Conservation (phyloP, 805 yeast genomes). For the Yamadazyma nakazawae region DNA sequence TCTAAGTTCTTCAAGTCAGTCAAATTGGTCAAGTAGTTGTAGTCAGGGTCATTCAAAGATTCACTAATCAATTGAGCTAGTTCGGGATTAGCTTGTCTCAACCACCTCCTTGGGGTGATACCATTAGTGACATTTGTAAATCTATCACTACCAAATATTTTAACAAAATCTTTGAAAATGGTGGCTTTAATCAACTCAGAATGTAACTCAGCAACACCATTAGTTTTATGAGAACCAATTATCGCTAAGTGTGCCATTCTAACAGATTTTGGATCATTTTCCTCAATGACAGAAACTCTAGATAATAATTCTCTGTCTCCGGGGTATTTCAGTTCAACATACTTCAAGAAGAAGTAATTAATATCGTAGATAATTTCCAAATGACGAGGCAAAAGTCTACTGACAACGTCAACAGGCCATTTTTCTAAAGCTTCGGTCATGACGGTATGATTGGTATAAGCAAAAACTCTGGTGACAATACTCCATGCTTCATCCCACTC, state of each 20-base stretch:
- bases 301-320: constrained; percentile 60
- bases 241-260: constrained; percentile 92
- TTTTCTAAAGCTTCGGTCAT: constrained; percentile 93
- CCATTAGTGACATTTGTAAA: constrained; percentile 94
- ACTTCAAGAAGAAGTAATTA: constrained; percentile 72
- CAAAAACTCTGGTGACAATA: constrained; percentile 75
- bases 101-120: constrained; percentile 95
- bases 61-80: constrained; percentile 70
- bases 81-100: constrained; percentile 86
- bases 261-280: constrained; percentile 72
- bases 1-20: constrained; percentile 65
- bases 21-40: constrained; percentile 66
- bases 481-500: constrained; percentile 85
- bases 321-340: constrained; percentile 75
- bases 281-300: constrained; percentile 83
- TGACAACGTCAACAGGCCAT: constrained; percentile 86
- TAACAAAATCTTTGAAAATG: constrained; percentile 85
- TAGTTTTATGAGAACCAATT: constrained; percentile 88
- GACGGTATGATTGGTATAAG: constrained; percentile 93
- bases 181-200: constrained; percentile 88
- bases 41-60: constrained; percentile 61
- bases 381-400: constrained; percentile 83
- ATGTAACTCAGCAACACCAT: constrained; percentile 95
- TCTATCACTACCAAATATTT: constrained; percentile 74
- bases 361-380: constrained; percentile 85